Base-by-base conservation (phyloP, 116 monocot genomes). In the Phalaenopsis hybrid region DNA sequence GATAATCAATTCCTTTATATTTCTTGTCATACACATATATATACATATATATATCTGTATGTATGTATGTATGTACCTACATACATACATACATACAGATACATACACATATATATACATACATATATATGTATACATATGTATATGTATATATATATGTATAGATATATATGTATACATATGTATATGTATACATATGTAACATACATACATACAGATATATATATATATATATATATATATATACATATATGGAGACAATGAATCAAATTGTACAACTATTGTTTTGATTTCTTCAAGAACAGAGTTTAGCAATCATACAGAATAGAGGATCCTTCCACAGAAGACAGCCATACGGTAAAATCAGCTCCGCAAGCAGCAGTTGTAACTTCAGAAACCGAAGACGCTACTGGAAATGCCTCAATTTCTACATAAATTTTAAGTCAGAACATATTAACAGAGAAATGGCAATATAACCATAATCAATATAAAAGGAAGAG, bases 311-410 rank as follows among this genome's bases (percentile, higher is more conserved):
- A 15, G 61, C 67, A 49, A 5, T 83, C 94, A 68, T 98, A 98
- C 99, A 99, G 74, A 86, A 99, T 99, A 57, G 99, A 91, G 58
- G 95, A 88, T 57, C 99, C 99, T 81, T 93, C 95, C 70, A 85
- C 83, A 37, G 99, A 95, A 44, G 95, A 89, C n/a, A 99, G 78
- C 95, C 99, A 99, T 37, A 94, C 92, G 63, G 99, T 95, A 81
- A 99, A 99, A 45, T 95, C 95, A 87, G 88, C 88, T 11, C 99
- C 99, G 87, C 98, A 98, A 45, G 83, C 89, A 79, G 80, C 86
- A 88, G 74, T 92, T 78, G 92, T 99, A 11, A 68, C 93, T 83
- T 99, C 74, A 67, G 95, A 81, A 48, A 92, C 93, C 76, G 86
- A 74, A 81, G 89, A 94, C 12, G 80, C 78, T 4, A 98, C 90